Conservation (phyloP, 345 rosid genomes). For the Citrus unshiu region DNA sequence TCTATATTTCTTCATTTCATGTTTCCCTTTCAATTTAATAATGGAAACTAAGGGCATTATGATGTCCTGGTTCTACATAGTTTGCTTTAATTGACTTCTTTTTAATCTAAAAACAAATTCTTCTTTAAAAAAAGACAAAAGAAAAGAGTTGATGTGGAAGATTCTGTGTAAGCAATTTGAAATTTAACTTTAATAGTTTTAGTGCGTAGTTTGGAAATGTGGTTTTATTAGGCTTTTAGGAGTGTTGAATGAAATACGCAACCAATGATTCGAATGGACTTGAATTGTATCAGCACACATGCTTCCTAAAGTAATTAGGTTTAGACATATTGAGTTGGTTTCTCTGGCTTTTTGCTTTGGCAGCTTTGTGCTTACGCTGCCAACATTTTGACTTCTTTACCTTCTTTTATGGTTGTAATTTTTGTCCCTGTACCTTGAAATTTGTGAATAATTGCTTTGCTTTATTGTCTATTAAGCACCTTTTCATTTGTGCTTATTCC, state of each 20-base stretch:
- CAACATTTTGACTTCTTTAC: not conserved
- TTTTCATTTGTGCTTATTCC: not conserved
- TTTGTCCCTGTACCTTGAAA: not conserved
- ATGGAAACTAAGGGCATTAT: not conserved
- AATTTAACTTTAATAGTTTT: not conserved
- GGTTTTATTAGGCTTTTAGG: not conserved
- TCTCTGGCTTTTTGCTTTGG: not conserved
- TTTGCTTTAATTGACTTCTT: not conserved
- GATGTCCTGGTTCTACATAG: not conserved
- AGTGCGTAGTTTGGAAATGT: not conserved
- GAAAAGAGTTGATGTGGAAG: too few relatives aligned
- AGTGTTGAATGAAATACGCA: not conserved
- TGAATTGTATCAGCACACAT: not conserved
- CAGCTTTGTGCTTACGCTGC: not conserved
- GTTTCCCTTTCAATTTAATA: not conserved
- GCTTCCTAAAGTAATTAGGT: conserved; percentile 2
- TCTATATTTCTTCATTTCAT: conserved; percentile 8
- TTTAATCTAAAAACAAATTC: not conserved
- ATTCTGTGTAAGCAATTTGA: not conserved
- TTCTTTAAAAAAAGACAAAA: not conserved
- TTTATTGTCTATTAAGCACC: not conserved
- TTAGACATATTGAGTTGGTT: not conserved
- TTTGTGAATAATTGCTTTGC: not conserved
- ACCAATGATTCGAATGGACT: not conserved
- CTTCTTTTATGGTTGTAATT: not conserved